Conservation (phyloP, 306 rosid species). For the Gynostemma pentaphyllum region DNA sequence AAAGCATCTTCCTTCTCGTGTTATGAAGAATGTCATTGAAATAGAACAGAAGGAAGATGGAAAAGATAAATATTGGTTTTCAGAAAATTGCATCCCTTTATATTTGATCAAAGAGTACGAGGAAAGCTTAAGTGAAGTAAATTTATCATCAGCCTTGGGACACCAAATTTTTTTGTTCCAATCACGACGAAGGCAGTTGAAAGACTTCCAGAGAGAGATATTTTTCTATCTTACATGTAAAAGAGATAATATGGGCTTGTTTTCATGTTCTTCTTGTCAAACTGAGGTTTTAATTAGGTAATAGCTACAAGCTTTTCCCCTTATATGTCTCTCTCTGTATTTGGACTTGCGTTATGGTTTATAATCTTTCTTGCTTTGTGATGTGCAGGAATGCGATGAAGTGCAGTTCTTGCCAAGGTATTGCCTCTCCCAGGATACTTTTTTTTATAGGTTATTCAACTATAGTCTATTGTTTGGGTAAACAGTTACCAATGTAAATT, state of each 20-base stretch:
- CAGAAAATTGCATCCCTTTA: slow-evolving; percentile 67
- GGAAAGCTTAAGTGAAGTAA: slow-evolving; percentile 27
- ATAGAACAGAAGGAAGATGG: slow-evolving; percentile 48
- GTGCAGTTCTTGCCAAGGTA: slow-evolving; percentile 88
- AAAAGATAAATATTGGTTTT: slow-evolving; percentile 70
- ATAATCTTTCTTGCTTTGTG: slow-evolving; percentile 14
- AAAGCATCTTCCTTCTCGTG: slow-evolving; percentile 90
- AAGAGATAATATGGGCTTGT: slow-evolving; percentile 62
- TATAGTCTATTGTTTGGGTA: background rate
- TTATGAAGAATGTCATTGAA: slow-evolving; percentile 71
- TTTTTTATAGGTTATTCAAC: background rate
- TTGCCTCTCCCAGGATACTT: background rate
- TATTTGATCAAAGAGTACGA: slow-evolving; percentile 80
- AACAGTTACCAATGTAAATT: no score
- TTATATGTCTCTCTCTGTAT: no score
- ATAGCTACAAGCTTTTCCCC: no score
- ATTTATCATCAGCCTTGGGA: slow-evolving; percentile 25
- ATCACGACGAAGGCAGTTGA: slow-evolving; percentile 35
- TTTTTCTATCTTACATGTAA: slow-evolving; percentile 73
- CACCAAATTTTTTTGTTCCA: slow-evolving; percentile 23
- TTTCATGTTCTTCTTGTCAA: slow-evolving; percentile 61
- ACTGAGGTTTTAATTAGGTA: slow-evolving; percentile 48
- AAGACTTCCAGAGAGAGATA: slow-evolving; percentile 39
- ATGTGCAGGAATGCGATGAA: slow-evolving; percentile 58
- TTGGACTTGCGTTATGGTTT: slow-evolving; percentile 5